phyloP scores from a whole-genome alignment of 163 green algal species.

The Trebouxiophyceae sp. region DNA sequence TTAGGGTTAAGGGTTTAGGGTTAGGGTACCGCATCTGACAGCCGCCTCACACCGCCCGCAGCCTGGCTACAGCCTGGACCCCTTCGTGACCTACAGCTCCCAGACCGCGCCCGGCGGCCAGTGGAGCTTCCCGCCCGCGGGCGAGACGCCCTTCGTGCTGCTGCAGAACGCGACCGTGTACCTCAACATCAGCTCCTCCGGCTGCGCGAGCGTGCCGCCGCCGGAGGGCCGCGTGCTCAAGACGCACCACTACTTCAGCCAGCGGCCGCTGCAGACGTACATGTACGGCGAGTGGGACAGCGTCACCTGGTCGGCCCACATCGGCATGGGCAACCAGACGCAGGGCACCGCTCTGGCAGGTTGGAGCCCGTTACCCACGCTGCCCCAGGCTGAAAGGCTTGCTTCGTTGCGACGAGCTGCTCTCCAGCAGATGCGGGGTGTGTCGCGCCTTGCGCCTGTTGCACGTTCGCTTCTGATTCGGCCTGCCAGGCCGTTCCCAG shows the following conservation, averaged over 20 bases:
- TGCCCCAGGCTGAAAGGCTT: too few relatives aligned
- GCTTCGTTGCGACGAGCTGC: too few relatives aligned
- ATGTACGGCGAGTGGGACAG: not conserved
- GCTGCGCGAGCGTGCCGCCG: not conserved
- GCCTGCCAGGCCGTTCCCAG: too few relatives aligned
- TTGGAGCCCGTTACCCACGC: too few relatives aligned
- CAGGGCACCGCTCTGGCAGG: not conserved
- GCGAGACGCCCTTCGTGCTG: not conserved
- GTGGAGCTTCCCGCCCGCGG: not conserved
- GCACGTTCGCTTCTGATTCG: too few relatives aligned
- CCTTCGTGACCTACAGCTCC: not conserved
- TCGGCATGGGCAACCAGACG: not conserved
- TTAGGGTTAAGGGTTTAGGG: too few relatives aligned
- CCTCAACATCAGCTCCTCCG: not conserved
- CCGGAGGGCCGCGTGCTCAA: not conserved
- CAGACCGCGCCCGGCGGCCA: not conserved
- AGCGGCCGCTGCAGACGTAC: not conserved
- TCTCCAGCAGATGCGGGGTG: too few relatives aligned
- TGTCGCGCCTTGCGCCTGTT: too few relatives aligned
- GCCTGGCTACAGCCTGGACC: not conserved
- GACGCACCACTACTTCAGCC: not conserved
- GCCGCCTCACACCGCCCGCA: not conserved
- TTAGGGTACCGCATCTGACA: too few relatives aligned
- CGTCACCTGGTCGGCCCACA: not conserved
- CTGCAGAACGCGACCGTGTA: not conserved